These are phyloP conservation scores for Candida sphagnicola DNA, from an alignment of 805 yeast species.

Conservation along the genomic window DNA sequence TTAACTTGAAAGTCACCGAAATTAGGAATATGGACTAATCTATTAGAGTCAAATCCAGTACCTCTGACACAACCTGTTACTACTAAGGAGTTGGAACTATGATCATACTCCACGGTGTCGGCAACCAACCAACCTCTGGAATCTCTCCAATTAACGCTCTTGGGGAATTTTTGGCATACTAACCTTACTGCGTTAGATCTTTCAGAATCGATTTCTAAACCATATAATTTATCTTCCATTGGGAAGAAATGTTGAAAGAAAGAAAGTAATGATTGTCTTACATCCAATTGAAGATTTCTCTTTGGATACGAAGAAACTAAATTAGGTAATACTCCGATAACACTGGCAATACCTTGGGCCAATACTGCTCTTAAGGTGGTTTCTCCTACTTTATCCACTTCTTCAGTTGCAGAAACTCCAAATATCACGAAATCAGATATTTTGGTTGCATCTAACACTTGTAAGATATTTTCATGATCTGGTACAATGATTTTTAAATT, in stretches of 20 bases:
- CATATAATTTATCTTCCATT: constrained; percentile 69
- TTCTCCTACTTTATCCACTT: constrained; percentile 83
- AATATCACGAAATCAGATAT: constrained; percentile 86
- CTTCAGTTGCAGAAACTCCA: constrained; percentile 82
- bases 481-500: constrained; percentile 73
- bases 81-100: constrained; percentile 41
- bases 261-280: constrained; percentile 40
- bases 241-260: constrained; percentile 48
- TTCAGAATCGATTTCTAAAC: constrained; percentile 65
- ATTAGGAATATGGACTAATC: constrained; percentile 83
- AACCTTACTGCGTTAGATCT: constrained; percentile 68
- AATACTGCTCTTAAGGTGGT: constrained; percentile 83
- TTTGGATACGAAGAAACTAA: constrained; percentile 63
- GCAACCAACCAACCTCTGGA: constrained; percentile 85
- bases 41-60: constrained; percentile 70
- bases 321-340: constrained; percentile 75
- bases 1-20: constrained; percentile 83
- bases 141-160: constrained; percentile 87
- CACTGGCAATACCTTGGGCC: constrained; percentile 87
- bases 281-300: constrained; percentile 70
- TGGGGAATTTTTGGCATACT: constrained; percentile 83
- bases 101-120: constrained; percentile 50
- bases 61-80: constrained; percentile 89
- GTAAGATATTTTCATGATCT: constrained; percentile 58
- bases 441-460: constrained; percentile 81